phyloP scores from a whole-genome alignment of 352 stramenopile species.

The Phytopythium helicoides region DNA sequence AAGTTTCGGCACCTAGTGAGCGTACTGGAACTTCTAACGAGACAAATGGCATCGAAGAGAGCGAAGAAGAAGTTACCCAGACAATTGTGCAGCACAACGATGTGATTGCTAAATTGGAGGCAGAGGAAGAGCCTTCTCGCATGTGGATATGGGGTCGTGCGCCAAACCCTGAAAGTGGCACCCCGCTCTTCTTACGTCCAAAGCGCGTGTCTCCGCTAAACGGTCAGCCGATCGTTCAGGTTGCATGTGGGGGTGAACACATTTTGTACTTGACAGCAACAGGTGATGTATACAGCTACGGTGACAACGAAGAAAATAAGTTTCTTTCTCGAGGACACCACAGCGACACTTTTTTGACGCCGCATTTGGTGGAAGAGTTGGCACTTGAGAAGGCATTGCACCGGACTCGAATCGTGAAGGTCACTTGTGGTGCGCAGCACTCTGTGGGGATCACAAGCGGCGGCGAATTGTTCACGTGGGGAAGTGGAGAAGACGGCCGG shows the following conservation, averaged over 20 bases:
- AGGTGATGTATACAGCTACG: conserved; percentile 79
- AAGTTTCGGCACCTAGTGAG: not conserved
- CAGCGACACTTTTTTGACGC: conserved; percentile 37
- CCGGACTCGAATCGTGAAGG: conserved; percentile 49
- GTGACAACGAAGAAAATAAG: conserved; percentile 65
- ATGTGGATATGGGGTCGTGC: conserved; percentile 75
- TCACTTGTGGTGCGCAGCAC: conserved; percentile 76
- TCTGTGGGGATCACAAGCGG: conserved; percentile 65
- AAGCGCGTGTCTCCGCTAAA: conserved; percentile 51
- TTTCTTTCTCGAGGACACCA: conserved; percentile 9
- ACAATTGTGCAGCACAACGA: too few relatives aligned
- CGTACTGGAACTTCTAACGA: not conserved
- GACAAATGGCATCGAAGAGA: not conserved
- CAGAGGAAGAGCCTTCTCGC: conserved; percentile 23
- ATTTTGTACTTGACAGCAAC: conserved; percentile 73
- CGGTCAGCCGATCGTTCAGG: conserved; percentile 64
- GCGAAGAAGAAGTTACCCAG: conserved; percentile 11
- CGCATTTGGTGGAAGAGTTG: conserved; percentile 75
- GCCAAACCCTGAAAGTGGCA: conserved; percentile 48
- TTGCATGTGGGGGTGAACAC: conserved; percentile 76
- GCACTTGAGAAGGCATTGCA: conserved; percentile 78
- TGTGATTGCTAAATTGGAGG: not conserved
- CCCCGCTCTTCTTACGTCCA: conserved; percentile 58
- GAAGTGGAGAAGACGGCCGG: conserved; percentile 76
- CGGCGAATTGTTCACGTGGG: conserved; percentile 81